Evolutionary conservation across 805 yeast species (phyloP).

Genomic region (Cyberlindnera mycetangii): DNA sequence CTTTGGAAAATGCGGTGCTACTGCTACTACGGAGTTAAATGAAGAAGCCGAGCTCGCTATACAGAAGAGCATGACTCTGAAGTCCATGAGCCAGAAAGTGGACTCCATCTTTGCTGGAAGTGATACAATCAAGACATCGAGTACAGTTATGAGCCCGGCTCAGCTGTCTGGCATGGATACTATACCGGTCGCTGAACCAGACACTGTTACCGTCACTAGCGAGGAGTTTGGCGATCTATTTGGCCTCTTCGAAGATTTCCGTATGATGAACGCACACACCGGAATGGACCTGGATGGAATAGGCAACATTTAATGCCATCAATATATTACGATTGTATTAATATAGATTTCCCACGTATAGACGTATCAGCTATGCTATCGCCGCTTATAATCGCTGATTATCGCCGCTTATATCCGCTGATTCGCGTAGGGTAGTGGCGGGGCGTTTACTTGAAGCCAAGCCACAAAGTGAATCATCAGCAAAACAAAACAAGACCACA

Average conservation of each 20-base stretch:
- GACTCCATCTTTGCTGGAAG: neutral
- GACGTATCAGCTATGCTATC: no score
- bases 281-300: no score
- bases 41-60: neutral
- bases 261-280: neutral
- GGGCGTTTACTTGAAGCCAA: no score
- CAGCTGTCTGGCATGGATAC: neutral
- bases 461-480: neutral
- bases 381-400: no score
- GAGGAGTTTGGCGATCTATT: slow-evolving; percentile 6
- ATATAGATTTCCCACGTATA: no score
- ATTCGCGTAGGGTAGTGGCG: no score
- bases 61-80: neutral
- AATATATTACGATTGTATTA: no score
- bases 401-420: no score
- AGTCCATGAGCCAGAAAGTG: neutral
- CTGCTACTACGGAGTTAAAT: neutral
- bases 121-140: neutral
- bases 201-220: neutral
- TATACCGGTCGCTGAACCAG: neutral
- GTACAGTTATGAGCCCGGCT: neutral
- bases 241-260: slow-evolving; percentile 9
- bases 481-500: neutral
- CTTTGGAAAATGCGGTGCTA: neutral
- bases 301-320: no score